Evolutionary conservation across 805 yeast species (phyloP).

Genomic region (Yamadazyma ubonensis): DNA sequence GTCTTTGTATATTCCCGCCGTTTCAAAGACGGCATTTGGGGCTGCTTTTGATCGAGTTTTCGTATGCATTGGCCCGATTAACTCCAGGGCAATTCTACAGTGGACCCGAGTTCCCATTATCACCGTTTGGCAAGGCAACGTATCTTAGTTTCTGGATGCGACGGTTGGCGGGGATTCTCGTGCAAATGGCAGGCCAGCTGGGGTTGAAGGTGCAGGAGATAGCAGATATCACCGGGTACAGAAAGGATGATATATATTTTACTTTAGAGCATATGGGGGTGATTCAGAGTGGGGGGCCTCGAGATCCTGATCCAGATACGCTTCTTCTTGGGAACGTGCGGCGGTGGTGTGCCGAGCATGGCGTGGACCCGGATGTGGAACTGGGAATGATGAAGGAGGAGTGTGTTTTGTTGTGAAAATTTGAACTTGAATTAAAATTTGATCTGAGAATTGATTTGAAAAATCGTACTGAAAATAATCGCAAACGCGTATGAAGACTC

Average conservation of each 20-base stretch:
- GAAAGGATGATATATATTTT: conserved; percentile 59
- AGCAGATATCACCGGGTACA: conserved; percentile 58
- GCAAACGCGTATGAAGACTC: conserved; percentile 6
- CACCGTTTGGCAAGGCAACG: conserved; percentile 73
- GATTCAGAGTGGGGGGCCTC: no score
- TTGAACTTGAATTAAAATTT: not conserved
- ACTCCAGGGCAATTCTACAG: conserved; percentile 60
- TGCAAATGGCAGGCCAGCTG: conserved; percentile 7
- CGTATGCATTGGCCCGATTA: conserved; percentile 64
- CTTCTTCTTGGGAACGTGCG: conserved; percentile 23
- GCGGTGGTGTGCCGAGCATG: conserved; percentile 29
- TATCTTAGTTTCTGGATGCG: conserved; percentile 78
- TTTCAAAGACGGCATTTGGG: conserved; percentile 81
- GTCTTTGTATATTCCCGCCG: conserved; percentile 90
- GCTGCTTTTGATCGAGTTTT: conserved; percentile 74
- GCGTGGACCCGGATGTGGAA: conserved; percentile 26
- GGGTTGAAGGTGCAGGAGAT: conserved; percentile 47
- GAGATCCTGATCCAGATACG: no score
- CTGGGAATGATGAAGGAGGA: conserved; percentile 29
- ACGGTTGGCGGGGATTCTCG: conserved; percentile 24
- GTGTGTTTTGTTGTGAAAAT: conserved; percentile 23
- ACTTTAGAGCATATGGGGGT: conserved; percentile 57
- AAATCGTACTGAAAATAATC: no score
- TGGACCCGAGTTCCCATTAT: conserved; percentile 91
- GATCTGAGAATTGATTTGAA: not conserved